These are phyloP conservation scores for Trichoderma brevicompactum DNA, from an alignment of 2,329 filamentous ascomycete genomes.

Conservation along the genomic window DNA sequence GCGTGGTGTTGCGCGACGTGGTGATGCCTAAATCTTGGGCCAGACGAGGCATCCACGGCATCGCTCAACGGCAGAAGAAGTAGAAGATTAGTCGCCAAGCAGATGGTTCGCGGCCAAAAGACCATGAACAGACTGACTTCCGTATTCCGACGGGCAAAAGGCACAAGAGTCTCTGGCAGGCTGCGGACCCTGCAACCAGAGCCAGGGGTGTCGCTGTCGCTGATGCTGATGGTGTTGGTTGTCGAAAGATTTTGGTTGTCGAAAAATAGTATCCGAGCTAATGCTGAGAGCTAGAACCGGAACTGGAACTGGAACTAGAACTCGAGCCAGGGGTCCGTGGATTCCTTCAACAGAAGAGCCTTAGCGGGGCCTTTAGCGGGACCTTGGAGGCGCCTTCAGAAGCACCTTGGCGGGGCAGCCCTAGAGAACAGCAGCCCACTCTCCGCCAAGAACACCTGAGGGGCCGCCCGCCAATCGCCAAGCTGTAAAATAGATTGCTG, in stretches of 20 bases:
- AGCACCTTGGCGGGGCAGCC: constrained; percentile 8
- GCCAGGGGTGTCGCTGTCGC: not conserved
- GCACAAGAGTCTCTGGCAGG: not conserved
- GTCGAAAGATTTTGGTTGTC: not conserved
- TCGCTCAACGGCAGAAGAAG: not conserved
- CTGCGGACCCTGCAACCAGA: not conserved
- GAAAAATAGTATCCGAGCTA: constrained; percentile 1
- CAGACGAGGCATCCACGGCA: not conserved
- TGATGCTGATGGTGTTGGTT: constrained; percentile 11
- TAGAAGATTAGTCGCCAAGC: not conserved
- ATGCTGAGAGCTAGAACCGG: not conserved
- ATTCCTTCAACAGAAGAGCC: not conserved
- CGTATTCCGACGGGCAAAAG: not conserved
- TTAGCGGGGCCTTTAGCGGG: not conserved
- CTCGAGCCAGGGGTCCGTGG: not conserved
- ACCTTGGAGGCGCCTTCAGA: not conserved
- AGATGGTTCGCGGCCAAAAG: not conserved
- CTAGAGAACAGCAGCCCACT: not conserved
- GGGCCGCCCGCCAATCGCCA: constrained; percentile 12
- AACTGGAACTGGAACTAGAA: too few relatives aligned
- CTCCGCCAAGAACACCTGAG: constrained; percentile 8
- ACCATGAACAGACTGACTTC: not conserved
- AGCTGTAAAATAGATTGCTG: constrained; percentile 22
- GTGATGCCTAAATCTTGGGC: constrained; percentile 17
- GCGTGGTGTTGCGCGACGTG: constrained; percentile 11